A percentile compares a stretch with the other conserved stretches of the same genome.
Evolutionary conservation across 768 basidiomycete species (phyloP).

Genomic region (Rhodotorula babjevae): DNA sequence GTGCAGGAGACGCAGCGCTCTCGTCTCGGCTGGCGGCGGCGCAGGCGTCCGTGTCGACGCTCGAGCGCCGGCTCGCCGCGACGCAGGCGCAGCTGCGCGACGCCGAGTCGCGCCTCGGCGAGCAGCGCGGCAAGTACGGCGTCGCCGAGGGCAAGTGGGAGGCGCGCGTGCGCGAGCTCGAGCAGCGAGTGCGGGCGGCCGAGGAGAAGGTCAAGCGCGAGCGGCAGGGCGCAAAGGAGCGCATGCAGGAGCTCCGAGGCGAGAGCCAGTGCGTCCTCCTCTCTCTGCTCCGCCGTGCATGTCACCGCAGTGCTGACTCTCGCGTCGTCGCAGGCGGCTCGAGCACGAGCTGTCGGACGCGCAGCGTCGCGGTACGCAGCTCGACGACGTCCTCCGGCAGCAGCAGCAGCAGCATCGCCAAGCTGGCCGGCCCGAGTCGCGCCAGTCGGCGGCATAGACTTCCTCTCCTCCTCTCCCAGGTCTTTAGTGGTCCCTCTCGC

Average conservation of each 20-base stretch:
- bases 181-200: slow-evolving; percentile 68
- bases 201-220: slow-evolving; percentile 91
- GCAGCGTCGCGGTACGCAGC: slow-evolving; percentile 15
- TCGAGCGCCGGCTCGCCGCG: slow-evolving; percentile 80
- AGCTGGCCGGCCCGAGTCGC: not conserved
- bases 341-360: slow-evolving; percentile 3
- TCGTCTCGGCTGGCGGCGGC: slow-evolving; percentile 62
- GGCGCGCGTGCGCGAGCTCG: slow-evolving; percentile 88
- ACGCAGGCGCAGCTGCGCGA: slow-evolving; percentile 75
- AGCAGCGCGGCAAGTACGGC: slow-evolving; percentile 65
- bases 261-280: slow-evolving; percentile 59
- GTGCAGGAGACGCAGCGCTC: slow-evolving; percentile 44
- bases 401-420: not conserved
- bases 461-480: too few species aligned
- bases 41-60: slow-evolving; percentile 71
- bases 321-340: slow-evolving; percentile 4
- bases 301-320: too few species aligned
- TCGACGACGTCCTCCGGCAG: slow-evolving; percentile 20
- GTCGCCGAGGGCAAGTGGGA: slow-evolving; percentile 86
- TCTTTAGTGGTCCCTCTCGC: too few species aligned
- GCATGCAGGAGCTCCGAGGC: slow-evolving; percentile 65
- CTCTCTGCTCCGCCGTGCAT: accelerated
- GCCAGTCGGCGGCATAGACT: not conserved
- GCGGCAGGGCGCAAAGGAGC: slow-evolving; percentile 87
- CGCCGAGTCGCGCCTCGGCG: slow-evolving; percentile 76